Base-by-base conservation (phyloP, 371 early-diverging fungal species). In the Umbelopsis sp. region DNA sequence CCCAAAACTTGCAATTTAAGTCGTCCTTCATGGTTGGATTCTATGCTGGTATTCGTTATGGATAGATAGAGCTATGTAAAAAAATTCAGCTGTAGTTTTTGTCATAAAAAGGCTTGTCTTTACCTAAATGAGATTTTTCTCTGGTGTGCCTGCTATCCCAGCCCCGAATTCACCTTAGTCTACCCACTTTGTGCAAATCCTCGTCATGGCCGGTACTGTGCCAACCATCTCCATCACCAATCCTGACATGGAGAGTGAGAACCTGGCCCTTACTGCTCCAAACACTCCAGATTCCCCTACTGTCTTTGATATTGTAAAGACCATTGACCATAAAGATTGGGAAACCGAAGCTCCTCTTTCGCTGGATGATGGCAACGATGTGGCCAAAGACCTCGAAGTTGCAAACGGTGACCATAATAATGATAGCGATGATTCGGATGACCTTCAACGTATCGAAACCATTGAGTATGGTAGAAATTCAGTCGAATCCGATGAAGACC, bases 1-100 rank as follows among this genome's bases (percentile, higher is more conserved):
- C 89, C 7, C 76, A 72, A 50, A 85, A 87, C 63, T 71, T 88
- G 22, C 89, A 87, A 69, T 88, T 88, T 77, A 88, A 86, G 69
- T 79, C 84, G 1, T 82, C 86, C 2, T 88, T 87, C 53, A 69
- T 82, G 10, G 72, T 75, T 32, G 89, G 89, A 0, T 81, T 87
- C 41, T 79, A 79, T 69, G 64, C 77, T 46, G 87, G 89, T 38
- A 68, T 86, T 63, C 76, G 80, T 25, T 86, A 86, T 69, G 86
- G 86, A 46, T 87, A 82, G 67, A 68, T 29, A 22, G 22, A 22
- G 22, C 29, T 29, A 29, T 29, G 29, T 29, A 29, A 22, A 7
- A 11, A 51, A 22, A 45, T 10, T 18, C 45, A 45, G 18, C 45
- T 14, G 10, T 45, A 18, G 18, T 14, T 45, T 45, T 45, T 45